Conservation (phyloP, 1,139 yeast species). For the Yamadazyma pseudoaaseri region DNA sequence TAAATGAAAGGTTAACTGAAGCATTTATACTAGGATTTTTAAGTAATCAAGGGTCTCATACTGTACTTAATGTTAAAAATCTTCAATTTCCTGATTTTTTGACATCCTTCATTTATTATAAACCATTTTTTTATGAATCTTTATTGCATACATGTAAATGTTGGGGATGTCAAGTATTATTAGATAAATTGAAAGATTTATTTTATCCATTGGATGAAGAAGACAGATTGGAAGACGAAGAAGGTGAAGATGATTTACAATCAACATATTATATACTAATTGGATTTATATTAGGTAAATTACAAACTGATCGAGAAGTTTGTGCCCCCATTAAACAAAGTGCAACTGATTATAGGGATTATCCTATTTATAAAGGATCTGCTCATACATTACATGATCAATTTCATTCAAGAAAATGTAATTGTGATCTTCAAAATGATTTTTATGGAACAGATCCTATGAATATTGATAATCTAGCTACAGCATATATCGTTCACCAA, state of each 20-base stretch:
- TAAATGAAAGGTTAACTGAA: constrained; percentile 37
- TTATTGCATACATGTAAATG: constrained; percentile 39
- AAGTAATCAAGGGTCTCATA: constrained; percentile 12
- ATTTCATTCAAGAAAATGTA: constrained; percentile 26
- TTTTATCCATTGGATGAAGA: constrained; percentile 23
- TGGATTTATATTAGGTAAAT: constrained; percentile 36
- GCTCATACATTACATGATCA: constrained; percentile 37
- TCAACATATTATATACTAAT: constrained; percentile 32
- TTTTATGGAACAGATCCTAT: constrained; percentile 21
- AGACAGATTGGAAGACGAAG: constrained; percentile 15
- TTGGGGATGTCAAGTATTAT: constrained; percentile 33
- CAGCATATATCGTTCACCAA: constrained; percentile 39
- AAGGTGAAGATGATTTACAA: constrained; percentile 22
- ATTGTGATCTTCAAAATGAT: constrained; percentile 23
- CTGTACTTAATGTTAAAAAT: constrained; percentile 21
- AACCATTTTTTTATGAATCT: constrained; percentile 37
- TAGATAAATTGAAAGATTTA: constrained; percentile 21
- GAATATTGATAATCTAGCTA: constrained; percentile 35
- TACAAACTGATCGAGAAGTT: constrained; percentile 40
- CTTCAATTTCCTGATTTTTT: constrained; percentile 38
- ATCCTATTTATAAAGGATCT: constrained; percentile 39
- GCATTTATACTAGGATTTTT: constrained; percentile 34
- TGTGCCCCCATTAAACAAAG: constrained; percentile 36
- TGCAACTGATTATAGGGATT: constrained; percentile 22
- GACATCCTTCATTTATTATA: constrained; percentile 39